Evolutionary conservation across 1,284 basidiomycete species (phyloP).

Genomic region (Puccinia horiana): DNA sequence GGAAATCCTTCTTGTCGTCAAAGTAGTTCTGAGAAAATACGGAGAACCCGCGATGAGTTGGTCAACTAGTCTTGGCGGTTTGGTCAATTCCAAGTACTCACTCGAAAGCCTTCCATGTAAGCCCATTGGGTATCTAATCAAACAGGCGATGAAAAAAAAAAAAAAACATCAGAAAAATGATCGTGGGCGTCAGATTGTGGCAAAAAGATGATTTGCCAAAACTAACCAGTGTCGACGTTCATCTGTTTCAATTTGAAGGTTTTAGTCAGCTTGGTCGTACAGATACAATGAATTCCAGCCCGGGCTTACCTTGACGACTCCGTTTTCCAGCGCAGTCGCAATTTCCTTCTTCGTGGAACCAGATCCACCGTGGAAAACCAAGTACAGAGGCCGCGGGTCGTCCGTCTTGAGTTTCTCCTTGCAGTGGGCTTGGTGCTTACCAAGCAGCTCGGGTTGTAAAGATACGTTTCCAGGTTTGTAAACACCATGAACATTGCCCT

Average conservation of each 20-base stretch:
- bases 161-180: neutral
- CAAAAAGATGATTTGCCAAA: neutral
- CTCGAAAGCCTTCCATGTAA: conserved; percentile 77
- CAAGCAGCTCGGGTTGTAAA: conserved; percentile 86
- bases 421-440: conserved; percentile 84
- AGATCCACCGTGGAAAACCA: conserved; percentile 99
- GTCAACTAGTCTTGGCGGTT: too few relatives aligned
- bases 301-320: conserved; percentile 98
- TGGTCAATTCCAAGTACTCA: neutral
- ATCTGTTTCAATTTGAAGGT: conserved; percentile 16
- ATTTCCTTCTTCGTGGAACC: conserved; percentile 98
- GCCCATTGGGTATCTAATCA: conserved; percentile 79
- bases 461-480: conserved; percentile 91
- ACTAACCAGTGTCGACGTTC: conserved; percentile 50
- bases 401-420: conserved; percentile 71
- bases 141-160: neutral
- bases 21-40: conserved; percentile 71
- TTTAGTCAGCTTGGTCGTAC: neutral
- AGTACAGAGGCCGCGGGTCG: conserved; percentile 80
- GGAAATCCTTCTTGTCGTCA: conserved; percentile 77
- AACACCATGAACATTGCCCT: conserved; percentile 90
- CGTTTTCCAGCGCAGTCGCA: conserved; percentile 82
- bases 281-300: conserved; percentile 55
- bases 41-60: neutral
- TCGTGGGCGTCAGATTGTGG: neutral